These are phyloP conservation scores for Daldinia grandis DNA, from an alignment of 495 filamentous ascomycete genomes.

Conservation along the genomic window DNA sequence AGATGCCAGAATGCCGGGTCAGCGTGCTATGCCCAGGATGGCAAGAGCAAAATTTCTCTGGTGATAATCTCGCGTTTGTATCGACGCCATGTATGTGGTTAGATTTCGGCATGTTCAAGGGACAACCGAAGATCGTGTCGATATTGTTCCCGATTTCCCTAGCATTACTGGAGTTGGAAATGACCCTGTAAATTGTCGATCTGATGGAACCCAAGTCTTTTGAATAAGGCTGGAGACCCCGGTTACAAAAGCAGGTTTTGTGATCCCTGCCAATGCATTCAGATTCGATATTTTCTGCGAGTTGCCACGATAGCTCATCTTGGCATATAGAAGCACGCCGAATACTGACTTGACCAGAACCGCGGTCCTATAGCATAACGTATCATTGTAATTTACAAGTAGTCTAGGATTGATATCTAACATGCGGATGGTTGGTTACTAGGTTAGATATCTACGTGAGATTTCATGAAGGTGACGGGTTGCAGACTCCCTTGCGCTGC, in stretches of 20 bases:
- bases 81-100: constrained; percentile 18
- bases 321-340: constrained; percentile 23
- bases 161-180: constrained; percentile 17
- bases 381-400: constrained; percentile 10
- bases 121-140: neutral
- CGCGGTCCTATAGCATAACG: constrained; percentile 1
- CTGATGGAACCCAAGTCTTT: constrained; percentile 23
- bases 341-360: constrained; percentile 17
- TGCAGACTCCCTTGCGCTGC: constrained; percentile 5
- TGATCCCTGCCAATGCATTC: constrained; percentile 32
- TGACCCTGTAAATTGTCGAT: constrained; percentile 30
- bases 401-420: constrained; percentile 6
- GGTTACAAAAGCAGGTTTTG: constrained; percentile 39
- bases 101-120: constrained; percentile 7
- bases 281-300: constrained; percentile 22
- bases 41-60: constrained; percentile 1
- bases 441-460: constrained; percentile 21
- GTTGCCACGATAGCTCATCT: constrained; percentile 31
- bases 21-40: neutral
- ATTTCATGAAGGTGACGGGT: constrained; percentile 10
- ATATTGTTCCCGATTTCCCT: constrained; percentile 18
- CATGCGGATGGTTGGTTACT: constrained; percentile 21
- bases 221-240: constrained; percentile 39
- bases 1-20: constrained; percentile 6
- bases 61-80: constrained; percentile 11